These are phyloP conservation scores for Pichia insulana DNA, from an alignment of 805 yeast genomes.

Conservation along the genomic window DNA sequence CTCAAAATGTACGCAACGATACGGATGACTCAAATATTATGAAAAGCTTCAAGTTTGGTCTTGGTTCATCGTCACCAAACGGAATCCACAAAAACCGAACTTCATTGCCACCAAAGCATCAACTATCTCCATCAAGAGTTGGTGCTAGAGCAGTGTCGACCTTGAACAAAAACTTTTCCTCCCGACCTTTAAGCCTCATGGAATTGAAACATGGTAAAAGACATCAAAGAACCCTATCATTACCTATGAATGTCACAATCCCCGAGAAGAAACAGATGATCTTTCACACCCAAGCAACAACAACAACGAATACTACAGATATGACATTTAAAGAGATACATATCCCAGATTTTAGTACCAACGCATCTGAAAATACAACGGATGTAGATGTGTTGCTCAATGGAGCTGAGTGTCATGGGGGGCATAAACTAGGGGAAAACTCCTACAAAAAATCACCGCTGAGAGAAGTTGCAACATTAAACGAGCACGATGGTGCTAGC, in stretches of 20 bases:
- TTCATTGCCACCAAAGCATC: slow-evolving; percentile 22
- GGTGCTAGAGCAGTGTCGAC: slow-evolving; percentile 68
- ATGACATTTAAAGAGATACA: slow-evolving; percentile 19
- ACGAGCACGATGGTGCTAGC: not conserved
- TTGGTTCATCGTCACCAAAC: slow-evolving; percentile 12
- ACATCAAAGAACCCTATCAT: slow-evolving; percentile 33
- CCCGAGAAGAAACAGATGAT: slow-evolving; percentile 27
- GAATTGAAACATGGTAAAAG: slow-evolving; percentile 21
- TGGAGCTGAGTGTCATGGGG: not conserved
- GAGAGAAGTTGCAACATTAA: not conserved
- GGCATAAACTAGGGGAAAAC: not conserved
- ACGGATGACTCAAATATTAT: slow-evolving; percentile 15
- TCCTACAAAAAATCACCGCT: slow-evolving; percentile 3
- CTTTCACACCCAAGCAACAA: slow-evolving; percentile 21
- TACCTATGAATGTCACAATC: slow-evolving; percentile 31
- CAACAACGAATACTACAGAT: no score
- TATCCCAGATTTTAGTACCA: slow-evolving; percentile 14
- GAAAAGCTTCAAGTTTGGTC: slow-evolving; percentile 25
- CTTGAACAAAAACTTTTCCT: slow-evolving; percentile 21
- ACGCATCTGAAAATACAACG: slow-evolving; percentile 6
- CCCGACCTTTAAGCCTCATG: slow-evolving; percentile 12
- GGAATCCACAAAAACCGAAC: slow-evolving; percentile 6
- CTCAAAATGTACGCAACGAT: not conserved
- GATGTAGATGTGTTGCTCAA: slow-evolving; percentile 4
- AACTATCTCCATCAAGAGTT: slow-evolving; percentile 59